Base-by-base conservation (phyloP, 352 stramenopile genomes). In the Halophytophthora polymorphica region DNA sequence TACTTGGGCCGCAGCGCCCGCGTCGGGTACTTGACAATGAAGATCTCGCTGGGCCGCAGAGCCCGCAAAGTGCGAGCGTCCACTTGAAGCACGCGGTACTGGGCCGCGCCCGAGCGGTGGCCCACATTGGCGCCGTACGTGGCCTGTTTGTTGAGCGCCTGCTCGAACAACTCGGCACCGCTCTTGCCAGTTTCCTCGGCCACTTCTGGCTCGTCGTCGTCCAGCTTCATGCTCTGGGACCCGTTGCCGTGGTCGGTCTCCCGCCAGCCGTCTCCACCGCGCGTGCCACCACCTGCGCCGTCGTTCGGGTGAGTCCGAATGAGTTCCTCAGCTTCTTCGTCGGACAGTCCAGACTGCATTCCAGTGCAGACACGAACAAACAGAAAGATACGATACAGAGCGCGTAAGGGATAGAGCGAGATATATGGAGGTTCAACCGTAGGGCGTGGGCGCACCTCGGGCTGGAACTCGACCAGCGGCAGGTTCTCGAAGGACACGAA, bases 401-500 rank as follows among this genome's bases (percentile, higher is more conserved):
- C 17, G 21, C 21, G 10, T 6, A n/a, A n/a, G n/a, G n/a, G n/a
- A n/a, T n/a, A n/a, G n/a, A n/a, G n/a, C n/a, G n/a, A n/a, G n/a
- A n/a, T n/a, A n/a, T n/a, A n/a, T n/a, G n/a, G n/a, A n/a, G n/a
- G n/a, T n/a, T n/a, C 15, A 12, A 15, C 31, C 14, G 14, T 18
- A 33, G 19, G 31, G 47, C 66, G 18, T 79, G 29, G 29, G 64
- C 64, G 19, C 62, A 90, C 75, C 60, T 61, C 61, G 1, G 83
- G 83, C 46, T 90, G 73, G 56, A 98, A 98, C 63, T 98, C 92
- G 21, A 98, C 92, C 3, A 98, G 77, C 31, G 95, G 95, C 17
- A 98, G 71, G 36, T 96, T 90, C 54, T 98, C 95, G 52, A 98
- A 98, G 19, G 92, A 98, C 19, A 98, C 65, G 46, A 98, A 97